Conservation (phyloP, 805 yeast species). For the Ogataea siamensis region DNA sequence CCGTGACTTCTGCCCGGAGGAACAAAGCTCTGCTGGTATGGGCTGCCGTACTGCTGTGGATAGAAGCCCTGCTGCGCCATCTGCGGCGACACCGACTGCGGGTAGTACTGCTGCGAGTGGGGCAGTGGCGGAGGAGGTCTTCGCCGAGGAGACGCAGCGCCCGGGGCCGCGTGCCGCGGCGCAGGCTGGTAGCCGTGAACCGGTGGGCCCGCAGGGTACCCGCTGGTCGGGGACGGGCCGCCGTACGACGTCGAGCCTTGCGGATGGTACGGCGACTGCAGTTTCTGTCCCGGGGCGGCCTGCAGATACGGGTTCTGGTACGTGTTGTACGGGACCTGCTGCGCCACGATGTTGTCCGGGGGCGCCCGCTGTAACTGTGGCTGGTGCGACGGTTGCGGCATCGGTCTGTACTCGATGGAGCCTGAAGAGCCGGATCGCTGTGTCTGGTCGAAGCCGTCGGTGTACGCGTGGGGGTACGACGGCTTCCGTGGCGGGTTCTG, state of each 20-base stretch:
- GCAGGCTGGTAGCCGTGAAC: not conserved
- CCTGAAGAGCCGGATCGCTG: slow-evolving; percentile 4
- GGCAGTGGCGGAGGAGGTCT: slow-evolving; percentile 16
- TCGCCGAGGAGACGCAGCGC: slow-evolving; percentile 6
- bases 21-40: slow-evolving; percentile 1
- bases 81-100: slow-evolving; percentile 8
- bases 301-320: slow-evolving; percentile 10
- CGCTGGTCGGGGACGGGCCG: not conserved
- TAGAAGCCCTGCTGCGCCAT: slow-evolving; percentile 6
- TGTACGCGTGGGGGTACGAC: slow-evolving; percentile 2
- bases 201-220: not conserved
- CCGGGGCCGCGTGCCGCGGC: not conserved
- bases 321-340: slow-evolving; percentile 19
- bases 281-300: slow-evolving; percentile 9
- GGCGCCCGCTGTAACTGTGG: slow-evolving; percentile 25
- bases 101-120: slow-evolving; percentile 16
- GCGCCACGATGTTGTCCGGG: slow-evolving; percentile 25
- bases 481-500: not conserved
- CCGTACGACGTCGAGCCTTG: slow-evolving; percentile 3
- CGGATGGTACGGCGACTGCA: slow-evolving; percentile 19
- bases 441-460: too few species aligned
- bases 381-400: slow-evolving; percentile 26
- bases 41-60: slow-evolving; percentile 14
- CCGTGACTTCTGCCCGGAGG: not conserved
- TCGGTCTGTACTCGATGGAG: slow-evolving; percentile 11